Percentiles rank a stretch among this genome's conserved stretches.
phyloP scores from a whole-genome alignment of 345 rosid species.

The Dimocarpus longan region DNA sequence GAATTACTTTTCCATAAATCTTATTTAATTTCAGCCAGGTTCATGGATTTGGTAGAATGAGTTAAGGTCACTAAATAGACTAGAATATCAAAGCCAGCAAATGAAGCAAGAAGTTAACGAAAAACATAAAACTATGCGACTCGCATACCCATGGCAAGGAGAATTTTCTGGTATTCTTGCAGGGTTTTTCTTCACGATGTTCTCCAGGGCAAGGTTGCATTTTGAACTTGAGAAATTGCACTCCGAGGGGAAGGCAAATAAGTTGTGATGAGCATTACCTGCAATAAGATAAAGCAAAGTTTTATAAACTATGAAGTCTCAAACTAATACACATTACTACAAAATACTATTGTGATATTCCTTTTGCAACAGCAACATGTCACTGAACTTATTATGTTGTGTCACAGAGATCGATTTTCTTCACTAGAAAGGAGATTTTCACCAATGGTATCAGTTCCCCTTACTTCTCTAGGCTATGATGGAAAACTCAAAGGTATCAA shows the following conservation, averaged over 20 bases:
- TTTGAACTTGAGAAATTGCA: slow-evolving; percentile 95
- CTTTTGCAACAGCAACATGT: background rate
- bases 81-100: no score
- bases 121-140: slow-evolving; percentile 6
- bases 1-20: no score
- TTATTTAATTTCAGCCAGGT: no score
- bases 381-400: background rate
- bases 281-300: slow-evolving; percentile 30
- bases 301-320: background rate
- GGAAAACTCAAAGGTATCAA: background rate
- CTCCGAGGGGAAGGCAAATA: slow-evolving; percentile 94
- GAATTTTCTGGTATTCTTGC: slow-evolving; percentile 53
- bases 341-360: background rate
- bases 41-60: no score
- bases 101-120: no score
- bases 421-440: background rate
- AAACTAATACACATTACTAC: background rate
- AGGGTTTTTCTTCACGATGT: slow-evolving; percentile 60
- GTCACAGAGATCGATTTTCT: background rate
- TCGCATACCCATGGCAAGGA: slow-evolving; percentile 56
- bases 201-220: slow-evolving; percentile 75
- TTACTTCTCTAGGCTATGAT: background rate
- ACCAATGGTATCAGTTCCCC: background rate
- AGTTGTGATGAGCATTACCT: slow-evolving; percentile 66
- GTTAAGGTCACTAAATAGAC: no score